Percentiles rank a stretch among this genome's conserved stretches.
Evolutionary conservation across 257 asterid species (phyloP).

Genomic region (Nicotiana knightiana): DNA sequence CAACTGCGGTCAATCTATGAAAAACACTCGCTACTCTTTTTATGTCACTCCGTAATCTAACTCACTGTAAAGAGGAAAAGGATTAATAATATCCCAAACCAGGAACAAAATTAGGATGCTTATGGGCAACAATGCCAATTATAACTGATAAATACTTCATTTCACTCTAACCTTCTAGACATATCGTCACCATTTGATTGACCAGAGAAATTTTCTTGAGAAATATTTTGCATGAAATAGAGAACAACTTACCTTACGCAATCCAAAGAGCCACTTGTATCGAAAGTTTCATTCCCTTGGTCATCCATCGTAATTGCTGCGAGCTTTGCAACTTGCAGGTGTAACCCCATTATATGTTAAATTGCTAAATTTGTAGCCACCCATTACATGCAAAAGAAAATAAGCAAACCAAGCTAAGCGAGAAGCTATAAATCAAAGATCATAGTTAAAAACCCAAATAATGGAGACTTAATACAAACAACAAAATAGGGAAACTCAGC

Average conservation of each 20-base stretch:
- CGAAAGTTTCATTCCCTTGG: conserved; percentile 96
- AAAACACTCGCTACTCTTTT: neutral
- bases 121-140: neutral
- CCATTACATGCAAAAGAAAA: conserved; percentile 13
- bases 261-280: conserved; percentile 96
- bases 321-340: conserved; percentile 60
- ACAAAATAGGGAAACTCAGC: neutral
- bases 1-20: neutral
- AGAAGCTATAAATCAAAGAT: neutral
- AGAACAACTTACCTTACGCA: conserved; percentile 67
- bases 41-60: neutral
- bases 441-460: neutral
- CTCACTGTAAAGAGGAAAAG: neutral
- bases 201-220: neutral
- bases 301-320: conserved; percentile 99
- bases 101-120: neutral
- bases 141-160: neutral
- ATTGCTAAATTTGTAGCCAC: conserved; percentile 47
- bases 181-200: neutral
- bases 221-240: neutral
- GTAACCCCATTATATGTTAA: conserved; percentile 36
- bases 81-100: neutral
- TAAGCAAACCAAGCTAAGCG: neutral
- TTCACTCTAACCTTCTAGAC: neutral
- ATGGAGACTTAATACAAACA: neutral